A percentile compares a stretch with the other conserved stretches of the same genome.
These are phyloP conservation scores for Globisporangium nodosum DNA, from an alignment of 352 stramenopile species.

Conservation along the genomic window DNA sequence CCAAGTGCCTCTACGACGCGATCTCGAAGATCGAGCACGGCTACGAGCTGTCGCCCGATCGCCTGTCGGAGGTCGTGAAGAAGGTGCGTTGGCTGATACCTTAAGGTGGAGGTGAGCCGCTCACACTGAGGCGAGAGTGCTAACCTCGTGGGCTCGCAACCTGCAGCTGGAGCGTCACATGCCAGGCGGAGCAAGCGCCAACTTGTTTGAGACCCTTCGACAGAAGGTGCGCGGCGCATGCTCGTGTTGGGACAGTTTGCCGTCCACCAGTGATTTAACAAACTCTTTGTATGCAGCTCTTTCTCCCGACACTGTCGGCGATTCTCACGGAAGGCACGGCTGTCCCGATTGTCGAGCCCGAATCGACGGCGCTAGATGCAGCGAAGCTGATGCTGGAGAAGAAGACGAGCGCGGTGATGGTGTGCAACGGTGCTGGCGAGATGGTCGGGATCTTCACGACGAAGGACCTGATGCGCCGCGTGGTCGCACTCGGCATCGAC, in stretches of 20 bases:
- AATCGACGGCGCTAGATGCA: slow-evolving; percentile 57
- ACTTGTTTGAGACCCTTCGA: slow-evolving; percentile 78
- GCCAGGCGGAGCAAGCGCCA: slow-evolving; percentile 36
- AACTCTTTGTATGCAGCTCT: slow-evolving; percentile 36
- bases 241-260: no score
- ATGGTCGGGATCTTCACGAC: slow-evolving; percentile 96
- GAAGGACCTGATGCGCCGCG: slow-evolving; percentile 96
- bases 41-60: slow-evolving; percentile 69
- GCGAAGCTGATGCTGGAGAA: slow-evolving; percentile 77
- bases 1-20: slow-evolving; percentile 97
- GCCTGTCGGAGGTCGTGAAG: slow-evolving; percentile 66
- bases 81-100: slow-evolving; percentile 33
- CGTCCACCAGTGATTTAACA: not conserved
- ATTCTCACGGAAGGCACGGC: slow-evolving; percentile 60
- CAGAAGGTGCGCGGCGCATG: slow-evolving; percentile 43
- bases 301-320: slow-evolving; percentile 75
- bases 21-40: slow-evolving; percentile 95
- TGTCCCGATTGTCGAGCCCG: slow-evolving; percentile 48
- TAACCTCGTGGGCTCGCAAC: not conserved
- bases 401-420: slow-evolving; percentile 85
- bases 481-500: slow-evolving; percentile 87
- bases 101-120: not conserved
- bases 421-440: slow-evolving; percentile 77
- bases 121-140: not conserved
- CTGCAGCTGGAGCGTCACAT: slow-evolving; percentile 55